Evolutionary conservation across 768 basidiomycete genomes (phyloP), one percentile per base, ranked within the genome.

Genomic region (Suillus sp.): DNA sequence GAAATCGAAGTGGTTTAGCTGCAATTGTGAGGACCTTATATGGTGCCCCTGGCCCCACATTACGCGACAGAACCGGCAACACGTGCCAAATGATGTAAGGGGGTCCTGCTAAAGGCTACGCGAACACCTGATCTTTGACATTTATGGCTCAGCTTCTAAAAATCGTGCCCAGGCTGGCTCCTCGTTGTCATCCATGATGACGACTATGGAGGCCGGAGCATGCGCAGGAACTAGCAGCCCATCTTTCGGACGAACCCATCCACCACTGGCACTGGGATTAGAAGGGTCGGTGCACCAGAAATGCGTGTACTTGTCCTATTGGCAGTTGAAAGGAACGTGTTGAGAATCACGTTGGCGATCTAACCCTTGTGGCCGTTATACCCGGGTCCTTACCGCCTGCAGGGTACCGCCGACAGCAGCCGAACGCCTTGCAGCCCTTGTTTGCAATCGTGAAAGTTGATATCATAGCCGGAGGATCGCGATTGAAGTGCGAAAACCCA

Each of bases 71-170:
- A 43, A 50, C 58, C 48, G 22, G 18, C 20, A 32, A 34, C 64
- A 64, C 64, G 64, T 62, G 64, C 50, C 20, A 37, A 7, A 40
- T 64, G 61, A 55, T 64, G 61, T 56, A 61, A 64, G 32, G 7
- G n/a, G 32, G 32, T 34, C 32, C 32, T 34, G 48, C 32, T 47
- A 47, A 60, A 30, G 32, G 42, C 48, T 62, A 30, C 60, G 61
- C 13, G 35, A 62, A 34, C 55, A 61, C 37, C 22, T 40, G 55
- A 27, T 56, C 55, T 57, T 16, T 22, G 20, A 13, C 51, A 22
- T 45, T 11, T 22, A 40, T 22, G 14, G 13, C 47, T 2, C 27
- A 3, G 25, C 30, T 38, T 57, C 37, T 40, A 40, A 40, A 47
- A 57, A 27, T 18, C 13, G 37, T 27, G 25, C 40, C 22, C 13